Percentiles rank a stretch among this genome's conserved stretches.
These are phyloP conservation scores for Sporothrix brunneoviolacea DNA, from an alignment of 2,329 filamentous ascomycete species.

Conservation along the genomic window DNA sequence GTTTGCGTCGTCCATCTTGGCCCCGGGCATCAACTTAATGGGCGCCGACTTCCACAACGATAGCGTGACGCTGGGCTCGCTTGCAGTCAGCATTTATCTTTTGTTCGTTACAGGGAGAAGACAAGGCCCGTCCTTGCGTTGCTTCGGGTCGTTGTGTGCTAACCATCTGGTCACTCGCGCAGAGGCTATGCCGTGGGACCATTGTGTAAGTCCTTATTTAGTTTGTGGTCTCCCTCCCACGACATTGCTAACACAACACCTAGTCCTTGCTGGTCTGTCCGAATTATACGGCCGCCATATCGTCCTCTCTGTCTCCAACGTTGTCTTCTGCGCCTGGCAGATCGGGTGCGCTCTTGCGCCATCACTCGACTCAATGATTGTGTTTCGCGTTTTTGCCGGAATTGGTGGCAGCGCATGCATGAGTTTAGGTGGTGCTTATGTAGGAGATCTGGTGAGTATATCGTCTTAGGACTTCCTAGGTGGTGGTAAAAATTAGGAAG, in stretches of 20 bases:
- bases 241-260: slow-evolving; percentile 41
- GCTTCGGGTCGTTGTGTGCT: not conserved
- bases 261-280: slow-evolving; percentile 27
- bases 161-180: not conserved
- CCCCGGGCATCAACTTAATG: slow-evolving; percentile 40
- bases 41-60: slow-evolving; percentile 39
- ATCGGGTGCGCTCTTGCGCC: slow-evolving; percentile 59
- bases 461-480: not conserved
- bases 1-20: slow-evolving; percentile 56
- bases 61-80: slow-evolving; percentile 37
- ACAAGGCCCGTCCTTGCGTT: not conserved
- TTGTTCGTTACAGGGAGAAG: slow-evolving; percentile 31
- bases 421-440: slow-evolving; percentile 16
- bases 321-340: slow-evolving; percentile 57
- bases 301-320: slow-evolving; percentile 67
- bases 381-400: slow-evolving; percentile 19
- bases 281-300: slow-evolving; percentile 36
- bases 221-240: too few relatives aligned
- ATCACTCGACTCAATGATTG: slow-evolving; percentile 34
- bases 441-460: slow-evolving; percentile 14
- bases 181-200: slow-evolving; percentile 54
- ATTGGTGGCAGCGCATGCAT: slow-evolving; percentile 18
- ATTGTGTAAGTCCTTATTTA: slow-evolving; percentile 45
- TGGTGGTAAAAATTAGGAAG: too few relatives aligned
- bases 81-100: slow-evolving; percentile 56